Evolutionary conservation across 345 rosid genomes (phyloP).

Genomic region (Brassica juncea): DNA sequence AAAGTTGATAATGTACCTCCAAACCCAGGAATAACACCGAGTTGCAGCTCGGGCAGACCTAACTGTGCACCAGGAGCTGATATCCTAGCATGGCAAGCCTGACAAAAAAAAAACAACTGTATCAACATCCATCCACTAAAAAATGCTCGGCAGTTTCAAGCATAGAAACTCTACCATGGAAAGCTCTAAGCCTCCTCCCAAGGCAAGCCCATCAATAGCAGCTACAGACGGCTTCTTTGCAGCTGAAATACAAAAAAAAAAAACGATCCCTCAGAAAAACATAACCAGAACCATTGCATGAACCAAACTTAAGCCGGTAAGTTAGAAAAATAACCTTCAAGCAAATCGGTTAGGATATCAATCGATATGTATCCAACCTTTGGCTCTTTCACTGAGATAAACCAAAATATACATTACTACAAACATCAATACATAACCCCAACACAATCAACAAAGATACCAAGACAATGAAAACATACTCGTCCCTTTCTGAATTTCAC

Average conservation of each 20-base stretch:
- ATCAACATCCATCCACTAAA: conserved; percentile 9
- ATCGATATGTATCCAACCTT: conserved; percentile 64
- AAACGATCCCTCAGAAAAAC: conserved; percentile 11
- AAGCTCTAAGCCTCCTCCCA: conserved; percentile 97
- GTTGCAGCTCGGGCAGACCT: conserved; percentile 93
- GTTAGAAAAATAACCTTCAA: conserved; percentile 65
- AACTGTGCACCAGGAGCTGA: conserved; percentile 75
- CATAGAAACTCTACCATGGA: conserved; percentile 66
- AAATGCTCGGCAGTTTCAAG: neutral
- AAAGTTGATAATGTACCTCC: conserved; percentile 63
- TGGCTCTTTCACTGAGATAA: conserved; percentile 56
- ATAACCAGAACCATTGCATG: conserved; percentile 8
- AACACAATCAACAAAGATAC: conserved; percentile 6
- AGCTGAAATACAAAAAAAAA: conserved; percentile 52
- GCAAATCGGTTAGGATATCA: conserved; percentile 60
- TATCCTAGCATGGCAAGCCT: conserved; percentile 93
- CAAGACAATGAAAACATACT: conserved; percentile 42
- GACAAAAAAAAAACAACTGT: conserved; percentile 18
- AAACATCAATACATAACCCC: conserved; percentile 4
- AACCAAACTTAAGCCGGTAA: neutral
- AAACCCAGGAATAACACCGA: conserved; percentile 93
- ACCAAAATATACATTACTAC: conserved; percentile 18
- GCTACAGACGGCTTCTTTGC: conserved; percentile 93
- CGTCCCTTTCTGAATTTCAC: conserved; percentile 60
- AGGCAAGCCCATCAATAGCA: conserved; percentile 97